Conservation (phyloP, 169 alveolate genomes). For the Babesia bovis region DNA sequence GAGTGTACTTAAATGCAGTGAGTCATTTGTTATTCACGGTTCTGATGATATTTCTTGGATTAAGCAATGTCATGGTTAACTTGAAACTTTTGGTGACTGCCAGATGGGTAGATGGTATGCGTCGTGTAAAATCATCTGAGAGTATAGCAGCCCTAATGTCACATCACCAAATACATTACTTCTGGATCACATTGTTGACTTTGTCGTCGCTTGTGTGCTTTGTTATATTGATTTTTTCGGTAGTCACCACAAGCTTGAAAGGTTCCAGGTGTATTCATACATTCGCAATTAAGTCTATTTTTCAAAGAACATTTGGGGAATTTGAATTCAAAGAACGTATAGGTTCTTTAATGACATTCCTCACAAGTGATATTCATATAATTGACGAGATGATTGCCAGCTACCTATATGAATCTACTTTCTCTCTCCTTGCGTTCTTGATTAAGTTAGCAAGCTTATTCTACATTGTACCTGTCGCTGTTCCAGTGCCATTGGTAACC, state of each 20-base stretch:
- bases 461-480: constrained; percentile 42
- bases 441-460: constrained; percentile 32
- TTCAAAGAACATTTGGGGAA: constrained; percentile 3
- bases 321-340: constrained; percentile 7
- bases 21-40: not conserved
- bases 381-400: constrained; percentile 14
- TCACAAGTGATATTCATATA: constrained; percentile 32
- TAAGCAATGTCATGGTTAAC: not conserved
- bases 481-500: constrained; percentile 19
- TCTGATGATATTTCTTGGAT: not conserved
- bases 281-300: constrained; percentile 16
- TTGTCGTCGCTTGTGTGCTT: not conserved
- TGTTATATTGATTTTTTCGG: not conserved
- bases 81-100: constrained; percentile 2
- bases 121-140: not conserved
- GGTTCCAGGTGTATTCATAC: constrained; percentile 6
- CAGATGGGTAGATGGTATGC: constrained; percentile 19
- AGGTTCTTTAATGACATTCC: constrained; percentile 32
- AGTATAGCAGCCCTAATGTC: not conserved
- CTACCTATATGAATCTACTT: constrained; percentile 11
- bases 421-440: not conserved
- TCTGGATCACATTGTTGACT: constrained; percentile 17
- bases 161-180: not conserved
- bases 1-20: constrained; percentile 9
- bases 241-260: constrained; percentile 1